Conservation (phyloP, 768 basidiomycete genomes). For the Tremella yokohamensis region DNA sequence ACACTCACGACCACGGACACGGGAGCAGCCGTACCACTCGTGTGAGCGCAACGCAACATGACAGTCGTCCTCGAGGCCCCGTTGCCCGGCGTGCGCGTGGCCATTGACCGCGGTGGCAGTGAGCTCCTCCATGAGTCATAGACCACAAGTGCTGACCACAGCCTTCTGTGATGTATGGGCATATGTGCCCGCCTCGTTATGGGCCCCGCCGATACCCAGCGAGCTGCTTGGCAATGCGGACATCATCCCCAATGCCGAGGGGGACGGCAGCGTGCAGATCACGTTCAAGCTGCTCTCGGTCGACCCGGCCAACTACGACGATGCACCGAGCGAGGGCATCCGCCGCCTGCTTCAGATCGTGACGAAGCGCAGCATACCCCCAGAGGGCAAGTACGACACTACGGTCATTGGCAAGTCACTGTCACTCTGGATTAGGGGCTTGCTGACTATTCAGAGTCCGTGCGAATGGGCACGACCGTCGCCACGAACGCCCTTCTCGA, state of each 20-base stretch:
- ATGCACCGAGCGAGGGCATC: conserved; percentile 26
- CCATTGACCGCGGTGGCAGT: conserved; percentile 60
- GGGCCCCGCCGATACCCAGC: neutral
- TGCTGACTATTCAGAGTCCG: conserved; percentile 56
- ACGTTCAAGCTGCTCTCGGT: conserved; percentile 71
- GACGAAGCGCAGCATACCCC: conserved; percentile 12
- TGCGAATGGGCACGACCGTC: conserved; percentile 32
- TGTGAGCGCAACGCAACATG: conserved; percentile 4
- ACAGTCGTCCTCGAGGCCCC: conserved; percentile 1
- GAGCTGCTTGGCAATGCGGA: conserved; percentile 31
- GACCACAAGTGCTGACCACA: neutral
- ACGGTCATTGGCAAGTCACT: conserved; percentile 22
- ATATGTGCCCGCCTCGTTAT: conserved; percentile 21
- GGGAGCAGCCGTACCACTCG: no score
- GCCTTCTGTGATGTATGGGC: conserved; percentile 38
- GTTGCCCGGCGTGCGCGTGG: conserved; percentile 11
- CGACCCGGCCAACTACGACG: conserved; percentile 71
- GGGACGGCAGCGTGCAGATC: conserved; percentile 21
- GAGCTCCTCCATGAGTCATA: neutral
- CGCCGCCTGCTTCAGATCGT: conserved; percentile 71
- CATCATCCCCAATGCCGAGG: conserved; percentile 19
- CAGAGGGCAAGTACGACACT: conserved; percentile 30
- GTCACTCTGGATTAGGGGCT: conserved; percentile 65
- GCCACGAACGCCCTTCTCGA: conserved; percentile 90
- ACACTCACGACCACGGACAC: no score